Base-by-base conservation (phyloP, 2,329 filamentous ascomycete species). In the Hawksworthiomyces lignivorus region DNA sequence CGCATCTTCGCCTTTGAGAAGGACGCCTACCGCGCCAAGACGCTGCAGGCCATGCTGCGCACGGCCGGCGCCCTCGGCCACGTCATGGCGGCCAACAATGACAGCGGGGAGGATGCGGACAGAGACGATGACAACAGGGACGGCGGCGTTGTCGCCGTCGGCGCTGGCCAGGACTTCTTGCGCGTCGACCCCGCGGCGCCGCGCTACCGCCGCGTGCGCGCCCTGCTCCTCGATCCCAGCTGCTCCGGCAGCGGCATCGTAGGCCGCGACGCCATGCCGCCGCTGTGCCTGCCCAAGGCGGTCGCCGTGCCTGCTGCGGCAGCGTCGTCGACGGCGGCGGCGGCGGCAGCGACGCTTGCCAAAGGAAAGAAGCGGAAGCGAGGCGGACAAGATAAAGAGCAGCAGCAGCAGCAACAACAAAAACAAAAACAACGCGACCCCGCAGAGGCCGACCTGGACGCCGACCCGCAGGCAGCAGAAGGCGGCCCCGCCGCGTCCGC, bases 211-310 rank as follows among this genome's bases (percentile, higher is more conserved):
- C 67, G 77, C n/a, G 87, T 96, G n/a, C 77, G 80, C 0, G 84
- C 83, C 7, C 68, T 98, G 30, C 70, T 98, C 1, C 72, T 98
- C 2, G 92, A 98, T 57, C 92, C 92, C 0, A 95, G 87, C 58
- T 98, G 92, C 59, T 96, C 89, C 2, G 92, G 92, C 0, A 96
- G 87, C 57, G 92, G 92, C 1, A 98, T 98, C 43, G 79, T 96
- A 19, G 87, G 89, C 3, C 76, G 92, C 17, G 88, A 96, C 52
- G 85, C 88, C 34, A 76, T 82, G 58, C 80, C 87, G 5, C 64
- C 75, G 49, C 61, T 92, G 30, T 70, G 81, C 47, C 67, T 94
- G 21, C 71, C 70, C 3, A 57, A 64, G 27, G 48, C 54, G 14
- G 52, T 59, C 3, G 52, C 33, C 5, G 14, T 27, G 14, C 27